These are phyloP conservation scores for Trichothecium sympodiale DNA, from an alignment of 2,329 filamentous ascomycete genomes.

Conservation along the genomic window DNA sequence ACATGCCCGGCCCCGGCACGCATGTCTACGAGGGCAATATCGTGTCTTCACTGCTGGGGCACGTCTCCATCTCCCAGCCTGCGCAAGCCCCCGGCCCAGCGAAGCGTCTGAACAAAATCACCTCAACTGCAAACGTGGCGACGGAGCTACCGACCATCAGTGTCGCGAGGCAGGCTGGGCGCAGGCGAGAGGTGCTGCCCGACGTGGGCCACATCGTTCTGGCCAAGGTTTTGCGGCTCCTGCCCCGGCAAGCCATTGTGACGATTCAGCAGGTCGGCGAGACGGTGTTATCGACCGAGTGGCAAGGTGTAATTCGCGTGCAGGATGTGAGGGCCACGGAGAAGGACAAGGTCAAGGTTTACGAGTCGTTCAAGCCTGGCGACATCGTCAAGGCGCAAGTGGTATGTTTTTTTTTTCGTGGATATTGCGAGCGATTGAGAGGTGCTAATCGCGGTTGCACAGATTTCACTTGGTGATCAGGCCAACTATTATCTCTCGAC, in stretches of 20 bases:
- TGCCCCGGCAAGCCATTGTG: constrained; percentile 73
- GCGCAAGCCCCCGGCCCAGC: constrained; percentile 35
- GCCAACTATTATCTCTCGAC: constrained; percentile 93
- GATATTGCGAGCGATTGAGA: neutral
- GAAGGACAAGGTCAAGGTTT: constrained; percentile 87
- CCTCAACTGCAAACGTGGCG: constrained; percentile 12
- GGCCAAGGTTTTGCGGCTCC: constrained; percentile 74
- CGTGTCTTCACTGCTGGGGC: constrained; percentile 73
- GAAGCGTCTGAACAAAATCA: constrained; percentile 50
- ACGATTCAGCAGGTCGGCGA: constrained; percentile 75
- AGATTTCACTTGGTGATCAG: constrained; percentile 88
- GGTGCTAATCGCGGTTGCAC: neutral
- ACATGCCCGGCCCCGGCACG: constrained; percentile 68
- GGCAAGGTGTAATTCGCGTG: constrained; percentile 73
- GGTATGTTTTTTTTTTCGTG: constrained; percentile 32
- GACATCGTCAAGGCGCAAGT: constrained; percentile 84
- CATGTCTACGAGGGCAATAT: constrained; percentile 68
- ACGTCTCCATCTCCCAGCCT: constrained; percentile 44
- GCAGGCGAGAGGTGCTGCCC: constrained; percentile 63
- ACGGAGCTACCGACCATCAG: constrained; percentile 41
- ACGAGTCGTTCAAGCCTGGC: constrained; percentile 83
- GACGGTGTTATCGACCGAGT: constrained; percentile 63
- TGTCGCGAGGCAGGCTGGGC: constrained; percentile 32
- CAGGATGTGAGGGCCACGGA: constrained; percentile 93
- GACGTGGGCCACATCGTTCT: constrained; percentile 73